Evolutionary conservation across 1,139 yeast species (phyloP).

Genomic region (Wickerhamomyces sp.): DNA sequence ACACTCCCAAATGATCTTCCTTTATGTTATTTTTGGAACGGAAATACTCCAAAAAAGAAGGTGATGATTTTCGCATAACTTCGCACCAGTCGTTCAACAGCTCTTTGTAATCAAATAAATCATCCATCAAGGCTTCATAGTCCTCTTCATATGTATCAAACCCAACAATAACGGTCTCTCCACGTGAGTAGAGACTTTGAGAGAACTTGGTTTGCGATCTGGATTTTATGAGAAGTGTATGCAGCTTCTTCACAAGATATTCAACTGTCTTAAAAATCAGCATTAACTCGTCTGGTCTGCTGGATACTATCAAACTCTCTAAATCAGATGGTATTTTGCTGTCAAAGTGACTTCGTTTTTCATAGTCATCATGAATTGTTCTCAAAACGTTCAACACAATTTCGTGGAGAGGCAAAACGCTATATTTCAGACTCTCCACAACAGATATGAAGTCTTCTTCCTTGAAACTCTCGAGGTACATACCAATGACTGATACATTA

Average conservation of each 20-base stretch:
- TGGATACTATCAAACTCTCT: not conserved
- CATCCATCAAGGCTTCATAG: conserved; percentile 7
- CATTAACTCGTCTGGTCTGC: not conserved
- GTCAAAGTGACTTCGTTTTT: not conserved
- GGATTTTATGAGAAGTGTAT: not conserved
- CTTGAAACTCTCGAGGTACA: not conserved
- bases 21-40: not conserved
- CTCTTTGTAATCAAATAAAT: conserved; percentile 5
- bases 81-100: conserved; percentile 10
- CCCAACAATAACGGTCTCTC: conserved; percentile 12
- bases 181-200: conserved; percentile 10
- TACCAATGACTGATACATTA: not conserved
- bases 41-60: not conserved
- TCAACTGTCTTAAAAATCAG: not conserved
- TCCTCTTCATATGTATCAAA: conserved; percentile 14
- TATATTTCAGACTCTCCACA: not conserved
- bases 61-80: conserved; percentile 1
- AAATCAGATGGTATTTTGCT: not conserved
- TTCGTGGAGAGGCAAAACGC: not conserved
- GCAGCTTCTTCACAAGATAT: not conserved
- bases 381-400: not conserved
- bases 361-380: not conserved
- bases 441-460: not conserved
- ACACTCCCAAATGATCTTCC: not conserved
- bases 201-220: conserved; percentile 8